Base-by-base conservation (phyloP, 495 filamentous ascomycete species). In the Daldinia loculata region DNA sequence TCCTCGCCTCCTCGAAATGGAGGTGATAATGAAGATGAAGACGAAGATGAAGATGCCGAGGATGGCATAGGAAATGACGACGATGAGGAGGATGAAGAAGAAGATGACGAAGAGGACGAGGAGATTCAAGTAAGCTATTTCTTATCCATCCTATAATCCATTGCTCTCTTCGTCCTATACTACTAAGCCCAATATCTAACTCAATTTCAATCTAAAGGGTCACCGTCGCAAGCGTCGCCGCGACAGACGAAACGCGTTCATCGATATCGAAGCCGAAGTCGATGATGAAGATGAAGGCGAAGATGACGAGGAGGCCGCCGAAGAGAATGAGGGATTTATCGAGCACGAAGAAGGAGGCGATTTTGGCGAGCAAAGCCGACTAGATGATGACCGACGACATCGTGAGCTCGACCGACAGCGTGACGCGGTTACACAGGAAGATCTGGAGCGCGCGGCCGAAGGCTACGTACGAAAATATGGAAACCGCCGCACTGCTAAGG, bases 251-350 rank as follows among this genome's bases (percentile, higher is more conserved):
- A 90, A 91, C 68, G 86, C 89, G 56, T 98, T 97, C 88, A 86
- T 99, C 80, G 95, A 99, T 86, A 91, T 92, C 68, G 95, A 98
- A 83, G 95, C 95, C 75, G 95, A 97, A 80, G 95, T 98, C 63
- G 95, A 97, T 69, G 95, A 92, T 60, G 95, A 99, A 53, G 95
- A 98, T 61, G 95, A 97, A 56, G 91, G 88, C 66, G 93, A 93
- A 58, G 93, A 91, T 55, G 90, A 92, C 43, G 89, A 96, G 64
- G 94, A 95, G 36, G 94, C 97, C n/a, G 89, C 92, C 62, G 91
- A 93, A 65, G 91, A 92, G 66, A 84, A 91, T 66, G 89, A 89
- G 38, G 95, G 93, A 57, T 93, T 96, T 74, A 93, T 94, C 70
- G 92, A 91, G 39, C 91, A 97, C 79, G 91, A 90, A 69, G 93